Evolutionary conservation across 164 flowering plant genomes (phyloP).

Genomic region (Vitis rotundifolia): DNA sequence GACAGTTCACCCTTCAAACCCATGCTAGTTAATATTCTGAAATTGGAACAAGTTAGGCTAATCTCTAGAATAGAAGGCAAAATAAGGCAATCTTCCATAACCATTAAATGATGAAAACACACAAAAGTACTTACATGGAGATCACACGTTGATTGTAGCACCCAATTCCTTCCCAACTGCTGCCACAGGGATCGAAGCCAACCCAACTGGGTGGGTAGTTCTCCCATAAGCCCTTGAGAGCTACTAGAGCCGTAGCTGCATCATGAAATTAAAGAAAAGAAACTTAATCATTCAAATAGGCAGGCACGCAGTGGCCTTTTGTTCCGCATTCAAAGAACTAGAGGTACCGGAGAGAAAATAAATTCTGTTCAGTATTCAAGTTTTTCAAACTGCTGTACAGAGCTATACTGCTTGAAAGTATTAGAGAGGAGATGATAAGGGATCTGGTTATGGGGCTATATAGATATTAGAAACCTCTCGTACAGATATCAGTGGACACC

Average conservation of each 20-base stretch:
- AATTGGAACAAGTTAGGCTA: not conserved
- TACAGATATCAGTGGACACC: too few species aligned
- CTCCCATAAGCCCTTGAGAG: slow-evolving; percentile 25
- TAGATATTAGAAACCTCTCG: too few species aligned
- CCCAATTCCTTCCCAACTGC: slow-evolving; percentile 42
- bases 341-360: too few species aligned
- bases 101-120: not conserved
- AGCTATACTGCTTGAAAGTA: too few species aligned
- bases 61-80: not conserved
- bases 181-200: slow-evolving; percentile 45
- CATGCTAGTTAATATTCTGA: slow-evolving; percentile 45
- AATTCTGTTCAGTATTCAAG: too few species aligned
- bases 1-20: slow-evolving; percentile 39
- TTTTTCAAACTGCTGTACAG: too few species aligned
- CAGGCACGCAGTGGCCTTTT: too few species aligned
- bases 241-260: slow-evolving; percentile 27
- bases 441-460: too few species aligned
- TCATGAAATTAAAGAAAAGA: too few species aligned
- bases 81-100: not conserved
- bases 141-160: slow-evolving; percentile 40
- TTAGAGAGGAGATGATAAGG: too few species aligned
- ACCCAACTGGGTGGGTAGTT: slow-evolving; percentile 43
- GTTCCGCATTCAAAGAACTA: too few species aligned
- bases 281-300: too few species aligned
- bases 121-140: slow-evolving; percentile 30